These are phyloP conservation scores for Lactarius quietus DNA, from an alignment of 768 basidiomycete species.

Conservation along the genomic window DNA sequence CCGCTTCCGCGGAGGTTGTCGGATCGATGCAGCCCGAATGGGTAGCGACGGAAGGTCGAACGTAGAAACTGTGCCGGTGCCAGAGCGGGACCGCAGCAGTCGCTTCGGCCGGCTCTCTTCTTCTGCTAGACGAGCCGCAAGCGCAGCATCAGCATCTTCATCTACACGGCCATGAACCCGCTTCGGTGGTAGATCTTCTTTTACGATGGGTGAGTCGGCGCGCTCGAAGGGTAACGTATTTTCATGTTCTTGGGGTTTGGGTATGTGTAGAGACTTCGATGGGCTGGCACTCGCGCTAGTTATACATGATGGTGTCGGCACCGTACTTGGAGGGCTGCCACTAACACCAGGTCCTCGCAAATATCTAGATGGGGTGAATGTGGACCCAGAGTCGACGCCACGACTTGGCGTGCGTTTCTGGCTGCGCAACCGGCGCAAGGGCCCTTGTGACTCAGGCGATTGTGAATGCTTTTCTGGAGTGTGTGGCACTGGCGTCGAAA, in stretches of 20 bases:
- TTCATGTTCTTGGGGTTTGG: slow-evolving; percentile 8
- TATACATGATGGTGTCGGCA: slow-evolving; percentile 14
- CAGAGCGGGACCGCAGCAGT: slow-evolving; percentile 33
- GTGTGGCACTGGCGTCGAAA: slow-evolving; percentile 12
- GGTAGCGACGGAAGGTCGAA: slow-evolving; percentile 20
- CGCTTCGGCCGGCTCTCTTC: slow-evolving; percentile 31
- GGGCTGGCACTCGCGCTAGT: slow-evolving; percentile 13
- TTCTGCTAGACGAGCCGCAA: slow-evolving; percentile 32
- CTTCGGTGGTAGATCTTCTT: slow-evolving; percentile 23
- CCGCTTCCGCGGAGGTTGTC: slow-evolving; percentile 30
- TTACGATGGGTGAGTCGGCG: slow-evolving; percentile 24
- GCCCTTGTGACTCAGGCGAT: slow-evolving; percentile 11
- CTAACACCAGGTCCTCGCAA: slow-evolving; percentile 21
- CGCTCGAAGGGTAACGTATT: slow-evolving; percentile 5
- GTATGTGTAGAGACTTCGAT: slow-evolving; percentile 2
- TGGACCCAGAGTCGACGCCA: neutral
- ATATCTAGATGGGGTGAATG: slow-evolving; percentile 20
- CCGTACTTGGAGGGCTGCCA: slow-evolving; percentile 20
- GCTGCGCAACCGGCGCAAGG: slow-evolving; percentile 21
- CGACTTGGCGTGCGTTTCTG: slow-evolving; percentile 10
- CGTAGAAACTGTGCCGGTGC: slow-evolving; percentile 25
- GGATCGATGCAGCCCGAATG: slow-evolving; percentile 1
- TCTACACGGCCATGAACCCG: slow-evolving; percentile 18
- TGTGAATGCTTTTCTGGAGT: slow-evolving; percentile 23
- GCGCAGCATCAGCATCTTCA: slow-evolving; percentile 29